Evolutionary conservation across 441 rosid genomes (phyloP), one percentile per base, ranked within the genome.

Genomic region (Lepidium campestre): DNA sequence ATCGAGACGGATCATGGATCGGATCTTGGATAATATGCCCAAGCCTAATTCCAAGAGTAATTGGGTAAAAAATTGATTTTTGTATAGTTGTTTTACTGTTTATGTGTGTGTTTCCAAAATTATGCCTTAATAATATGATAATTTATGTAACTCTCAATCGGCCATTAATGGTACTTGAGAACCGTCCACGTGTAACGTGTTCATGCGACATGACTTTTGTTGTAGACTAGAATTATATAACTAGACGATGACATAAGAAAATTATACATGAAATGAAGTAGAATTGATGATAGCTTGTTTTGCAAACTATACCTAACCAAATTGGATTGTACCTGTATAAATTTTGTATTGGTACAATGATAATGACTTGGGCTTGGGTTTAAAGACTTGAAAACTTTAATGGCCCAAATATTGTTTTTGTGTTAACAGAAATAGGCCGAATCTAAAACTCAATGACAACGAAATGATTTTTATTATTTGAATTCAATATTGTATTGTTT

Each of bases 331-430:
- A 48, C 6, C 57, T 55, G 52, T 35, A 48, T 59, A 47, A 46
- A 25, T 62, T 62, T 53, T 70, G 57, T 70, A 54, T 46, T 37
- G 75, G 75, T 63, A 56, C 39, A 63, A 71, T 5, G 75, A 71
- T 29, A 71, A 29, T 14, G 75, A 71, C 75, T 36, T 71, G 10
- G 6, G 17, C 0, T 35, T 54, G 58, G 58, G 41, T 10, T 29
- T 17, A 31, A 31, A 6, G 41, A 54, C 27, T 14, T 11, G 10
- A 11, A 54, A 34, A n/a, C n/a, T 3, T 8, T 34, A 35, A 55
- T 19, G 27, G 60, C 42, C 44, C 60, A 19, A 35, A 55, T 18
- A 31, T 22, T 47, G 15, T 20, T 46, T 18, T 46, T 18, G 4
- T 18, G 4, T 6, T 11, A 19, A 19, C 29, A 5, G 27, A 19